Conservation (phyloP, 78 protist genomes). For the Dictyostelium brefeldianum region DNA sequence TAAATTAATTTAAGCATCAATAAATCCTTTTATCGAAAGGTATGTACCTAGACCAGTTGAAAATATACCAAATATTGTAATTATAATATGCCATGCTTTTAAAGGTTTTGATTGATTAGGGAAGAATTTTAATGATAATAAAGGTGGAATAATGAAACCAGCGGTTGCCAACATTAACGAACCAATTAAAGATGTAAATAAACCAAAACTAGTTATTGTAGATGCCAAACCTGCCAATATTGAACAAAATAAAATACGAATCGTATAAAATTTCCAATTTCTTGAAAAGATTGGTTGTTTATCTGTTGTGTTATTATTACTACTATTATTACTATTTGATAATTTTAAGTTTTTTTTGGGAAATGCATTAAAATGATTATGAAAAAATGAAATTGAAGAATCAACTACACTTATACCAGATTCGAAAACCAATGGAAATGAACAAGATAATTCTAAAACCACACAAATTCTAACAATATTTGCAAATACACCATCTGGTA, state of each 20-base stretch:
- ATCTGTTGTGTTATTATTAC: neutral
- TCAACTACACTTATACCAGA: slow-evolving; percentile 62
- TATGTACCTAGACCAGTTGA: slow-evolving; percentile 62
- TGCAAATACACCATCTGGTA: slow-evolving; percentile 48
- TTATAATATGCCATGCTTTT: neutral
- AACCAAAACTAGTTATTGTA: slow-evolving; percentile 32
- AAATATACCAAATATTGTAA: slow-evolving; percentile 43
- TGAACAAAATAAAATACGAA: neutral
- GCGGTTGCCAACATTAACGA: slow-evolving; percentile 63
- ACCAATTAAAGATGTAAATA: slow-evolving; percentile 58
- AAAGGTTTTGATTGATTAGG: neutral
- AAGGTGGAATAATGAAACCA: slow-evolving; percentile 64
- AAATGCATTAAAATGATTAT: slow-evolving; percentile 35
- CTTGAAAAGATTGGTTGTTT: slow-evolving; percentile 3
- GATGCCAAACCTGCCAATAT: slow-evolving; percentile 28
- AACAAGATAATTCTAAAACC: slow-evolving; percentile 35
- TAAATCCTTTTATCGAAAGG: slow-evolving; percentile 17
- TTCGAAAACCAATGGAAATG: slow-evolving; percentile 56
- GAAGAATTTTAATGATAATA: slow-evolving; percentile 25
- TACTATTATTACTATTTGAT: no score
- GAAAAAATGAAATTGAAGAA: slow-evolving; percentile 9
- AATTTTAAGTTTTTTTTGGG: neutral
- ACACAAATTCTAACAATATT: slow-evolving; percentile 38
- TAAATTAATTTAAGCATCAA: neutral
- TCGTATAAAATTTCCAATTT: slow-evolving; percentile 62